Base-by-base conservation (phyloP, 441 rosid genomes). In the Pelargonium fulgidum region DNA sequence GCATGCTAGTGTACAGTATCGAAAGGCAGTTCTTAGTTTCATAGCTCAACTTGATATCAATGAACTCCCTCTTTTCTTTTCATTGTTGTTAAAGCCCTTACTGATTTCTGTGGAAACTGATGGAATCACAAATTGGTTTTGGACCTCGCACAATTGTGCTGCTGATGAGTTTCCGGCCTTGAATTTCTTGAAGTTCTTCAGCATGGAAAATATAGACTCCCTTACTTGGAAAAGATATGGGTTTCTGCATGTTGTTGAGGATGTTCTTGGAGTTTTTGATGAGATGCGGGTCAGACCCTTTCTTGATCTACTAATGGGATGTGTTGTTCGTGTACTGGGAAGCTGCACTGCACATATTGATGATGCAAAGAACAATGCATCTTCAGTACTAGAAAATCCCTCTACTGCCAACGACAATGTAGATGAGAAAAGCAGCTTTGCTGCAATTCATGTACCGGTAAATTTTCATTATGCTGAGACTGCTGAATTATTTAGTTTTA, bases 11-110 rank as follows among this genome's bases (percentile, higher is more conserved):
- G 80, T 88, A 66, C 76, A 83, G 80, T 93, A 85, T 65, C 85
- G 99, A 63, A 84, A 85, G 85, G 97, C 95, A 47, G 85, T 92
- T 79, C 96, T 95, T 78, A 79, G 87, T 68, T 91, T 91, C 84
- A 80, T 89, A 69, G 83, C 97, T 78, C 88, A 89, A 71, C 82
- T 86, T 56, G 93, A 91, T 70, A 85, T 84, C 71, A 70, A 81
- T 33, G 98, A 95, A 74, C 89, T 92, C 56, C 77, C 92, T 26
- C 82, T 89, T 72, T 89, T 95, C 84, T 92, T 89, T 79, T 80
- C 81, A 10, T 77, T 88, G 83, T 81, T 95, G 76, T 81, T 93
- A 67, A 92, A 89, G 84, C 93, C 97, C 67, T 76, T 95, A 80
- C 81, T 83, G 67, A 68, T 81, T 79, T 68, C 92, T 42, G 69